Evolutionary conservation across 1,284 basidiomycete species (phyloP).

Genomic region (Xerocomus nothofagi): DNA sequence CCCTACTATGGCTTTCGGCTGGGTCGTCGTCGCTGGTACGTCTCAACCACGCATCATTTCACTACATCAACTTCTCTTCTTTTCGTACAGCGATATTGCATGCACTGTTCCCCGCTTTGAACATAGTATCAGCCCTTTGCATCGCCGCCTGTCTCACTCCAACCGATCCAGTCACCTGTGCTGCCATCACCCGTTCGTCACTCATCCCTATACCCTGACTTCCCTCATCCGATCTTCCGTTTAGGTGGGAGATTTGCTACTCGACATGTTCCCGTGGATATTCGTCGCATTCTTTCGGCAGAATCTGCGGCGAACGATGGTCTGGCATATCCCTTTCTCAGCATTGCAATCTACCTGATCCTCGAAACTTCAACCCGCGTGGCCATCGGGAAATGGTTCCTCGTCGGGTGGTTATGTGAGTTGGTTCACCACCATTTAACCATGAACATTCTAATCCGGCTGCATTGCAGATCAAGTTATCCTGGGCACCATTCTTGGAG

Average conservation of each 20-base stretch:
- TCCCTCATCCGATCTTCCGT: slow-evolving; percentile 39
- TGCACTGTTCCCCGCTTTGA: slow-evolving; percentile 66
- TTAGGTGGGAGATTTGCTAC: slow-evolving; percentile 86
- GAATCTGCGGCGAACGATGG: slow-evolving; percentile 91
- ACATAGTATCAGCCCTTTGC: slow-evolving; percentile 74
- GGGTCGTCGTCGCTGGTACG: slow-evolving; percentile 64
- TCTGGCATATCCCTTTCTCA: slow-evolving; percentile 90
- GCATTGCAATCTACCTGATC: slow-evolving; percentile 85
- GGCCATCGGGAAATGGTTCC: slow-evolving; percentile 77
- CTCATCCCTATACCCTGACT: neutral
- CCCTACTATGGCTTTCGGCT: slow-evolving; percentile 79
- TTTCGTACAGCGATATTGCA: slow-evolving; percentile 52
- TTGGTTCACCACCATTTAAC: slow-evolving; percentile 12
- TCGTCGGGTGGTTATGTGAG: slow-evolving; percentile 78
- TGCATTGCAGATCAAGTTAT: slow-evolving; percentile 74
- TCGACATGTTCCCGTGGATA: slow-evolving; percentile 82
- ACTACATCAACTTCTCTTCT: neutral
- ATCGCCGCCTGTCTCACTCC: slow-evolving; percentile 92
- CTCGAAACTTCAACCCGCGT: slow-evolving; percentile 63
- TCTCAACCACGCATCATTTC: neutral
- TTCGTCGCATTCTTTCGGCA: slow-evolving; percentile 84
- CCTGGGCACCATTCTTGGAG: slow-evolving; percentile 77
- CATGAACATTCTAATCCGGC: slow-evolving; percentile 2
- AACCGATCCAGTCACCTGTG: slow-evolving; percentile 85
- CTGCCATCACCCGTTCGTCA: slow-evolving; percentile 35